These are phyloP conservation scores for Mucor ambiguus DNA, from an alignment of 371 early-diverging fungal species.

Conservation along the genomic window DNA sequence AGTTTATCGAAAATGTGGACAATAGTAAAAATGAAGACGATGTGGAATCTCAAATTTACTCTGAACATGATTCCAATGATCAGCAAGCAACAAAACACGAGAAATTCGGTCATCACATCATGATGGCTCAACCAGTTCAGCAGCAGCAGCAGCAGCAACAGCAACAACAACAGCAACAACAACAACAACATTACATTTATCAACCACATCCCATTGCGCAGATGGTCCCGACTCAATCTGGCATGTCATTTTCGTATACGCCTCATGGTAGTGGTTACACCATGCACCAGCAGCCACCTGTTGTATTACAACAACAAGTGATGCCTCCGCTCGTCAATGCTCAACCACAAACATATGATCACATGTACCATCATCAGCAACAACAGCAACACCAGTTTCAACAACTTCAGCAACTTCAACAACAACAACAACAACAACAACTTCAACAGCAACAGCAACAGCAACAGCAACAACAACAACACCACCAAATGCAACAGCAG, in stretches of 20 bases:
- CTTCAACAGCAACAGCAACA: slow-evolving; percentile 13
- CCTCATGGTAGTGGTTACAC: slow-evolving; percentile 22
- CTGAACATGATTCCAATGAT: slow-evolving; percentile 9
- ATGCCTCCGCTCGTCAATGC: slow-evolving; percentile 2
- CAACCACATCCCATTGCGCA: slow-evolving; percentile 8
- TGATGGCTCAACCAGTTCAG: not conserved
- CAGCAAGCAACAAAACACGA: not conserved
- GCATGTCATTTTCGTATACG: slow-evolving; percentile 22
- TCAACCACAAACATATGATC: not conserved
- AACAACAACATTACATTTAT: slow-evolving; percentile 2
- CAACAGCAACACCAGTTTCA: slow-evolving; percentile 6
- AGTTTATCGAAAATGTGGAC: slow-evolving; percentile 18
- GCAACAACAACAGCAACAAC: not conserved
- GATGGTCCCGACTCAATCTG: slow-evolving; percentile 24
- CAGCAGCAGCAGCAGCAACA: slow-evolving; percentile 1
- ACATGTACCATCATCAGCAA: slow-evolving; percentile 8
- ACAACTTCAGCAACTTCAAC: slow-evolving; percentile 7
- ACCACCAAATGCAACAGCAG: slow-evolving; percentile 3
- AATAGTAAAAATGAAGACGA: slow-evolving; percentile 5
- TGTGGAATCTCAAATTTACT: not conserved
- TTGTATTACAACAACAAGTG: slow-evolving; percentile 10
- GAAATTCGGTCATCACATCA: not conserved
- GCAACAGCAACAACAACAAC: slow-evolving; percentile 12
- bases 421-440: slow-evolving; percentile 10
- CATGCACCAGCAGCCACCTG: slow-evolving; percentile 16